These are phyloP conservation scores for Paramecium caudatum DNA, from an alignment of 73 alveolate species.

Conservation along the genomic window DNA sequence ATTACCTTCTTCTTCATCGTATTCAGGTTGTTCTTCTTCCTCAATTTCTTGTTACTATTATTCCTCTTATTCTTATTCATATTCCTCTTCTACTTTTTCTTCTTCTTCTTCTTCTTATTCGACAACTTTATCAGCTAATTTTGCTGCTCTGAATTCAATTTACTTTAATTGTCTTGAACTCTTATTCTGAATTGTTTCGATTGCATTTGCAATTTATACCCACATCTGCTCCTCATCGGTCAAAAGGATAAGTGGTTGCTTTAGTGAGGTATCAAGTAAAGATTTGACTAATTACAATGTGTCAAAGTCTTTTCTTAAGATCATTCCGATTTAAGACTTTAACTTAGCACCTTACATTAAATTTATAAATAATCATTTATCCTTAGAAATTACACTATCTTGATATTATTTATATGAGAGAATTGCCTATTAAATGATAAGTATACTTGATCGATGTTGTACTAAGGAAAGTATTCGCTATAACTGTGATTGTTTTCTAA, in stretches of 20 bases:
- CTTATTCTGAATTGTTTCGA: not conserved
- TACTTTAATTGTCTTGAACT: constrained; percentile 3
- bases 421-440: not conserved
- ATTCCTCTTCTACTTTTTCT: not conserved
- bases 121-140: constrained; percentile 32
- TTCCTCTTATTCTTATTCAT: constrained; percentile 28
- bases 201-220: not conserved
- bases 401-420: constrained; percentile 34
- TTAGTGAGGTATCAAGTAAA: not conserved
- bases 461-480: constrained; percentile 37
- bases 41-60: not conserved
- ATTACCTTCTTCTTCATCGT: constrained; percentile 61
- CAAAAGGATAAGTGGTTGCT: not conserved
- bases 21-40: constrained; percentile 33
- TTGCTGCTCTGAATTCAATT: constrained; percentile 28
- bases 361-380: no score
- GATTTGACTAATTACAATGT: constrained; percentile 8
- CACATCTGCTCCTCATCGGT: constrained; percentile 46
- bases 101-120: not conserved
- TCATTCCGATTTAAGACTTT: constrained; percentile 30
- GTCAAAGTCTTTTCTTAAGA: constrained; percentile 51
- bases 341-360: constrained; percentile 46
- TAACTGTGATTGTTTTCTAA: constrained; percentile 14
- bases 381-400: constrained; percentile 18
- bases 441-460: constrained; percentile 33